Conservation (phyloP, 192 early-diverging fungal genomes). For the Coemansia sp. region DNA sequence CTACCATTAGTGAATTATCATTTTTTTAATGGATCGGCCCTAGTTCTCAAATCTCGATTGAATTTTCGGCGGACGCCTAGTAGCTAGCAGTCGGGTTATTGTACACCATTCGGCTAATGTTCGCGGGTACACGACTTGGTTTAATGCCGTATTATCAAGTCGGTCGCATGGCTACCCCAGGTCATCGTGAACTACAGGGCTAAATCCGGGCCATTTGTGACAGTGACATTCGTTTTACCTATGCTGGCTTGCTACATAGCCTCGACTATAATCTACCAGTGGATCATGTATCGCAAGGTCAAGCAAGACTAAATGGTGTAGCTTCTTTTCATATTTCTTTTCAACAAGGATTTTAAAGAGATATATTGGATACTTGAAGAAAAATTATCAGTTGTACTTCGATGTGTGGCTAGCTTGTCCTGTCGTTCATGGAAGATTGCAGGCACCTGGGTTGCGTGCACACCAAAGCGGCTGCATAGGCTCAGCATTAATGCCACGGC, state of each 20-base stretch:
- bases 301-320: neutral
- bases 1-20: too few relatives aligned
- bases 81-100: too few relatives aligned
- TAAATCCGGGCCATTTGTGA: neutral
- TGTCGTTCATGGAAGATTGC: slow-evolving; percentile 38
- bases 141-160: neutral
- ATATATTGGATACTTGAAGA: neutral
- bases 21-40: too few relatives aligned
- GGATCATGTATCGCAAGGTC: slow-evolving; percentile 1
- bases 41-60: too few relatives aligned
- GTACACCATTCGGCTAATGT: too few relatives aligned
- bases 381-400: neutral
- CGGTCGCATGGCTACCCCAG: slow-evolving; percentile 13
- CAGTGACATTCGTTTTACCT: neutral
- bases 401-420: neutral
- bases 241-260: neutral
- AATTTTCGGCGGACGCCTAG: too few relatives aligned
- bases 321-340: neutral
- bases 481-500: slow-evolving; percentile 67
- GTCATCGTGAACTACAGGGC: neutral
- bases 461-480: slow-evolving; percentile 80
- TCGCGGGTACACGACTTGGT: too few relatives aligned
- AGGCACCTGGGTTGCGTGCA: slow-evolving; percentile 62
- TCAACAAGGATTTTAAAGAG: neutral
- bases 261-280: neutral